phyloP scores from a whole-genome alignment of 164 flowering plant genomes.

The Nymphaea colorata region DNA sequence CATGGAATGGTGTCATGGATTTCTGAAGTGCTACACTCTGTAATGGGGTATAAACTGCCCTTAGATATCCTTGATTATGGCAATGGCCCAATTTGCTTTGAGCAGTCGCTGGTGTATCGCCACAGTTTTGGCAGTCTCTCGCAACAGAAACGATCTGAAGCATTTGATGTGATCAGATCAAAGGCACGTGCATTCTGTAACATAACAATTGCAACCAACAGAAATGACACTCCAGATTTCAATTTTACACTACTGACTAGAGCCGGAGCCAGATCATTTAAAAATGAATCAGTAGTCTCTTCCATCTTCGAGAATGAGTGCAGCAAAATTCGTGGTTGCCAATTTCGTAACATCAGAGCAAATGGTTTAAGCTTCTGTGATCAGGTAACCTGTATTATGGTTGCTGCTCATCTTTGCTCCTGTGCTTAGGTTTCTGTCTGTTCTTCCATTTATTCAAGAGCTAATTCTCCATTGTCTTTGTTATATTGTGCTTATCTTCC shows the following conservation, averaged over 20 bases:
- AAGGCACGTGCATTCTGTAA: conserved; percentile 9
- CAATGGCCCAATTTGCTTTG: conserved; percentile 6
- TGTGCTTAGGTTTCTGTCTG: no score
- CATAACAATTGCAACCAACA: not conserved
- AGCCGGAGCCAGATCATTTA: conserved; percentile 6
- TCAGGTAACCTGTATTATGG: conserved; percentile 3
- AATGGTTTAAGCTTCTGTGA: conserved; percentile 10
- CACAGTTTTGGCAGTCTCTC: conserved; percentile 8
- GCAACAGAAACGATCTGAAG: conserved; percentile 4
- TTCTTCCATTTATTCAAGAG: no score
- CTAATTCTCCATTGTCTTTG: no score
- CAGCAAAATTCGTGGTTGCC: conserved; percentile 6
- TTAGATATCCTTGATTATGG: conserved; percentile 1
- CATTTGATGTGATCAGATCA: conserved; percentile 9
- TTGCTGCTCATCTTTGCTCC: not conserved
- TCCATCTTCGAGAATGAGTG: conserved; percentile 10
- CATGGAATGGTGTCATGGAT: conserved; percentile 5
- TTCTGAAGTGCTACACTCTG: conserved; percentile 3
- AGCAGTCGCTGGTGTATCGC: conserved; percentile 8
- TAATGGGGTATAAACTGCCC: conserved; percentile 4
- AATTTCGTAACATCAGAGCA: conserved; percentile 3
- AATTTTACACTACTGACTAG: conserved; percentile 6
- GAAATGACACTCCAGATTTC: not conserved
- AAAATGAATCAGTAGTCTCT: conserved; percentile 8
- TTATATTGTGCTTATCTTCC: not conserved